Conservation (phyloP, 2,329 filamentous ascomycete species). For the Penicillium sp. region DNA sequence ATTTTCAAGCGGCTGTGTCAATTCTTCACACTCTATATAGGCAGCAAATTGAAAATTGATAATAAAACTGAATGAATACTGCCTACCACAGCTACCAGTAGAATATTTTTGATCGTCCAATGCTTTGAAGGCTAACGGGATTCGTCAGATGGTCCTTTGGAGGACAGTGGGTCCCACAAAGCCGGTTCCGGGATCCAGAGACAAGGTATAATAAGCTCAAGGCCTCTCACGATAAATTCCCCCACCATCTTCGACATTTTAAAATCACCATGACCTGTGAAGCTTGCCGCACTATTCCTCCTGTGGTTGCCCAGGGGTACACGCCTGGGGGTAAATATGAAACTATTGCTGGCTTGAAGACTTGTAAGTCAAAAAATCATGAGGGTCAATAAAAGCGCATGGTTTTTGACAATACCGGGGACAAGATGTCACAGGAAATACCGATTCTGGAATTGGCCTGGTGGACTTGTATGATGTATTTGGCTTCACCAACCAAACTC, state of each 20-base stretch:
- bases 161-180: constrained; percentile 2
- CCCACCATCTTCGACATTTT: not conserved
- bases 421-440: constrained; percentile 46
- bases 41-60: not conserved
- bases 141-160: not conserved
- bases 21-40: not conserved
- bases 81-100: not conserved
- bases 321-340: constrained; percentile 58
- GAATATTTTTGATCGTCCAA: not conserved
- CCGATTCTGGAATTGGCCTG: constrained; percentile 57
- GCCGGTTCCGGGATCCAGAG: constrained; percentile 4
- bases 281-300: constrained; percentile 43
- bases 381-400: constrained; percentile 50
- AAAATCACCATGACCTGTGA: constrained; percentile 27
- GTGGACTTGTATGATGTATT: constrained; percentile 68
- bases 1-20: not conserved
- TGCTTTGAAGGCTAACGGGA: not conserved
- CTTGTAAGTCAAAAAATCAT: constrained; percentile 40
- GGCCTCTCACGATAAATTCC: not conserved
- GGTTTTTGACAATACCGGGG: not conserved
- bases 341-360: constrained; percentile 57
- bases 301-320: constrained; percentile 59
- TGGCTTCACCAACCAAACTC: constrained; percentile 64
- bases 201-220: not conserved
- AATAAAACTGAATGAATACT: not conserved